Evolutionary conservation across 2,329 filamentous ascomycete genomes (phyloP), one percentile per base, ranked within the genome.

Genomic region (Chaetomiaceae sp.): DNA sequence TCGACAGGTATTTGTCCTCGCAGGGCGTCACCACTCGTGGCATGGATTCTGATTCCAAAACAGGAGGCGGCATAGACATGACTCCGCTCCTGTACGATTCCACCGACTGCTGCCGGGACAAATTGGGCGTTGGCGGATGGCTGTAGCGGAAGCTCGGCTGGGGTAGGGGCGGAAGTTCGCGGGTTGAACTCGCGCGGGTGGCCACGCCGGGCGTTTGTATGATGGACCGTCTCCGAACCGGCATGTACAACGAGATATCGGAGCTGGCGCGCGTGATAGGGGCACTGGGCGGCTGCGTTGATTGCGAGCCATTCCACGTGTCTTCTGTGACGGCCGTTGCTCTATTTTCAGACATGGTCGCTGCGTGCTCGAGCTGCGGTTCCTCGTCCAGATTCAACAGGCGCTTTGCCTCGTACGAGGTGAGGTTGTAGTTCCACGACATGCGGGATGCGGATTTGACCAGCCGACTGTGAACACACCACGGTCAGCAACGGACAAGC

Each of bases 1-100:
- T 76, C 42, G 84, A 80, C 55, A 74, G 73, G 61, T 84, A 85
- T n/a, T 80, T 75, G 25, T 72, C 66, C 22, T 84, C 81, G 37
- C 70, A 76, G 0, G 82, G 77, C 1, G 78, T 81, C 25, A 69
- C 60, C 9, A 68, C 72, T n/a, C 74, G 69, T 23, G 67, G 68
- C 17, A 66, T 53, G 0, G 63, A 57, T 11, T 66, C 65, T 1
- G 59, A 46, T 31, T 67, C 62, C 12, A 54, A 47, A 1, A 59
- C 43, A 17, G 58, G 55, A 3, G 66, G 59, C 20, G 69, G 69
- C 63, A 74, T 66, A 1, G 72, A 72, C 54, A 70, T 53, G 17
- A 68, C 64, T 4, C 68, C 67, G 37, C 60, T 62, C 37, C 61
- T 59, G 14, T 59, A 61, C n/a, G 68, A 70, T 37, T 75, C 72